phyloP scores from a whole-genome alignment of 2,329 filamentous ascomycete genomes.

The Xylariaceae sp. region DNA sequence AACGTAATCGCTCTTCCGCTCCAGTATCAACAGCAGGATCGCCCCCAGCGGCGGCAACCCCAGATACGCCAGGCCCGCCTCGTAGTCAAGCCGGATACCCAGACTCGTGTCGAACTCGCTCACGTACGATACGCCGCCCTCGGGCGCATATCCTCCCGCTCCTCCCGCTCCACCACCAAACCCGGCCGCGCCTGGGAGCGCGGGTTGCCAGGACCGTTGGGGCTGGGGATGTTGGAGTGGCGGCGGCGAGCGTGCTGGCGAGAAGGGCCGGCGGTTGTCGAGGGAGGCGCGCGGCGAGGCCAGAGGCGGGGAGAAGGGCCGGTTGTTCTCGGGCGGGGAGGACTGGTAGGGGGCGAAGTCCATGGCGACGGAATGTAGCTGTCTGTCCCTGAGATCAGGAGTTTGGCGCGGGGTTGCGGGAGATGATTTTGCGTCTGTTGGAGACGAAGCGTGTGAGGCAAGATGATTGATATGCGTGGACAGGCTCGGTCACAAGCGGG shows the following conservation, averaged over 20 bases:
- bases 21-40: conserved; percentile 76
- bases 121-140: conserved; percentile 47
- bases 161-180: conserved; percentile 16
- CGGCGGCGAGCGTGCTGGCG: conserved; percentile 43
- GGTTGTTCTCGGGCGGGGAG: conserved; percentile 77
- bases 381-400: neutral
- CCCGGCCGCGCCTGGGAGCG: conserved; percentile 21
- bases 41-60: conserved; percentile 80
- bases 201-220: conserved; percentile 51
- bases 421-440: no score
- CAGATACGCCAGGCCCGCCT: conserved; percentile 87
- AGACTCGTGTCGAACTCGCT: conserved; percentile 90
- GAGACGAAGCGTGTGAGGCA: no score
- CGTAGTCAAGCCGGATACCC: conserved; percentile 80
- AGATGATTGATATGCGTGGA: no score
- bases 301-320: conserved; percentile 69
- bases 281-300: conserved; percentile 55
- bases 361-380: conserved; percentile 46
- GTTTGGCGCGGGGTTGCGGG: neutral
- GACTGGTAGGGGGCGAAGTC: conserved; percentile 98
- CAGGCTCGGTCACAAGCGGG: no score
- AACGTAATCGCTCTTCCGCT: conserved; percentile 96
- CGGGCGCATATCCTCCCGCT: conserved; percentile 27
- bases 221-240: conserved; percentile 52
- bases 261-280: conserved; percentile 48